Conservation (phyloP, 2,329 filamentous ascomycete genomes). For the Talaromyces sp. region DNA sequence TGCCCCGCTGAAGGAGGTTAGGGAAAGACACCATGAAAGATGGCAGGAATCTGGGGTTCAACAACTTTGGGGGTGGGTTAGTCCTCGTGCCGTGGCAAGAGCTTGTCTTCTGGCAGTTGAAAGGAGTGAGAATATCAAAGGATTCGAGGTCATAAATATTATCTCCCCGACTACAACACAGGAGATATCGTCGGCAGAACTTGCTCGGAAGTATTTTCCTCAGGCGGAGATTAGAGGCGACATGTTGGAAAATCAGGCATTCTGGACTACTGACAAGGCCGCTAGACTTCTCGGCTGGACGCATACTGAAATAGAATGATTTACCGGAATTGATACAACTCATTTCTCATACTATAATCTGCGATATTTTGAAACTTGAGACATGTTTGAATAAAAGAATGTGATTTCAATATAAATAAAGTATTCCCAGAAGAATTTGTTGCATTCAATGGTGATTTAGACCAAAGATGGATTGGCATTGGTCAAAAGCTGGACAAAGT, state of each 20-base stretch:
- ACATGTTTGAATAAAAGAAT: background rate
- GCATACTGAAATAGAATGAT: slow-evolving; percentile 30
- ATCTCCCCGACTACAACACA: slow-evolving; percentile 32
- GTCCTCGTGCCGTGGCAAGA: slow-evolving; percentile 33
- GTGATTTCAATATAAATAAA: background rate
- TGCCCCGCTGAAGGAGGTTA: slow-evolving; percentile 28
- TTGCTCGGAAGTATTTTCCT: slow-evolving; percentile 28
- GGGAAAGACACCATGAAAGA: slow-evolving; percentile 31
- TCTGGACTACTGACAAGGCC: slow-evolving; percentile 25
- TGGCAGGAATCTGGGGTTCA: slow-evolving; percentile 35
- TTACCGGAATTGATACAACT: background rate
- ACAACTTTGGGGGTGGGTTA: slow-evolving; percentile 39
- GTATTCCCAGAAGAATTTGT: background rate
- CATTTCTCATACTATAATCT: background rate
- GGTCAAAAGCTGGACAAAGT: slow-evolving; percentile 29
- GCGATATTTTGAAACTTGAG: background rate
- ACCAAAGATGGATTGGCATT: slow-evolving; percentile 30
- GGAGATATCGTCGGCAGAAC: slow-evolving; percentile 22
- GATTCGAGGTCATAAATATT: slow-evolving; percentile 37
- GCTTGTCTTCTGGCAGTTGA: slow-evolving; percentile 36
- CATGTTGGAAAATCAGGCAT: slow-evolving; percentile 24
- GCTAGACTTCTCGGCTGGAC: slow-evolving; percentile 29
- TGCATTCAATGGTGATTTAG: background rate
- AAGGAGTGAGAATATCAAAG: slow-evolving; percentile 30
- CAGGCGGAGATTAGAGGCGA: slow-evolving; percentile 25